Conservation (phyloP, 495 filamentous ascomycete species). For the Echria macrotheca region DNA sequence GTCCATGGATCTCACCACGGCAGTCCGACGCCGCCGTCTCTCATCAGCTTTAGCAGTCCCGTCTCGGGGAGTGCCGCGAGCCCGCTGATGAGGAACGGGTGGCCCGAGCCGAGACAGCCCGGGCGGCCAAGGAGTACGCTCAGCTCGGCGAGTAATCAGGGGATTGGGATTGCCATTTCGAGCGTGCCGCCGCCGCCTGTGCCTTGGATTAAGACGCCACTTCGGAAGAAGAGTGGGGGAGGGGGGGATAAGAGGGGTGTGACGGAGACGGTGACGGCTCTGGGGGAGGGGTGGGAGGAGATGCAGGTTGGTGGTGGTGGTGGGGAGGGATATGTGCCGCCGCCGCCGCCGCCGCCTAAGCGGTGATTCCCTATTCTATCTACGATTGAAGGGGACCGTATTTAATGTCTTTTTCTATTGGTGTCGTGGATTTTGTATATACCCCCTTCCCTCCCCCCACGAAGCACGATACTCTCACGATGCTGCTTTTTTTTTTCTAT, state of each 20-base stretch:
- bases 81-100: constrained; percentile 27
- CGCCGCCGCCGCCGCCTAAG: constrained; percentile 20
- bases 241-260: too few species aligned
- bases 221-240: constrained; percentile 18
- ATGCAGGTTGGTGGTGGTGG: too few species aligned
- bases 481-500: too few species aligned
- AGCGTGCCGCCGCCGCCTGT: constrained; percentile 8
- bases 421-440: too few species aligned
- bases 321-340: too few species aligned
- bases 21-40: constrained; percentile 3
- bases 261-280: constrained; percentile 19
- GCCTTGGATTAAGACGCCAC: constrained; percentile 9
- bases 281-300: constrained; percentile 23
- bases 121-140: constrained; percentile 3
- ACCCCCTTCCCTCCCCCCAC: too few species aligned
- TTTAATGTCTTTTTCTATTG: too few species aligned
- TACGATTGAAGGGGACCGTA: too few species aligned
- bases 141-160: constrained; percentile 14
- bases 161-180: not conserved
- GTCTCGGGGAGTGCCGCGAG: constrained; percentile 29
- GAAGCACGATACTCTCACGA: too few species aligned
- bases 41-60: constrained; percentile 28
- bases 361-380: constrained; percentile 4
- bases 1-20: constrained; percentile 16
- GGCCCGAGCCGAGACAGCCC: constrained; percentile 16